Percentiles rank a stretch among this genome's conserved stretches.
phyloP scores from a whole-genome alignment of 169 alveolate genomes.

The Plasmodium gallinaceum region DNA sequence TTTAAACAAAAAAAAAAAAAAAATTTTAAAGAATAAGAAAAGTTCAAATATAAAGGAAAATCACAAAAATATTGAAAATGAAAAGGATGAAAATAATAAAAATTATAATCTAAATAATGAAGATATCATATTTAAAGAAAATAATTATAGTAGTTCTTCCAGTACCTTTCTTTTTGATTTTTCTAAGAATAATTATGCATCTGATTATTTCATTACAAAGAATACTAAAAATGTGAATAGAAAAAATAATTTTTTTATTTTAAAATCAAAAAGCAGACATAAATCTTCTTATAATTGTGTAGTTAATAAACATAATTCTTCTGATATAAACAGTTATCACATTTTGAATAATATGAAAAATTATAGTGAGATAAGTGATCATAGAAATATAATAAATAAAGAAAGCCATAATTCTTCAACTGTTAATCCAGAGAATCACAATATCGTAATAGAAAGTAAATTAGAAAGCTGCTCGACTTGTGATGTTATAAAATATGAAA shows the following conservation, averaged over 20 bases:
- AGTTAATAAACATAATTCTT: background rate
- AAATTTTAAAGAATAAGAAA: background rate
- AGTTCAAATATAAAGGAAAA: background rate
- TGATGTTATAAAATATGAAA: slow-evolving; percentile 11
- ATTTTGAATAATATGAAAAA: too few species aligned
- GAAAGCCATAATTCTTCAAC: too few species aligned
- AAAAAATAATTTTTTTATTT: background rate
- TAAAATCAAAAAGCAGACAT: background rate
- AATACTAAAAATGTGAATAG: background rate
- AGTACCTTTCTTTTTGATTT: background rate
- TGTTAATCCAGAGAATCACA: background rate
- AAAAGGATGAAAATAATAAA: background rate
- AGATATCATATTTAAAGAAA: background rate
- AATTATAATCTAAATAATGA: background rate
- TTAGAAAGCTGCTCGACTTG: slow-evolving; percentile 26
- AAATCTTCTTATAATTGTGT: background rate
- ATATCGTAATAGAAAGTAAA: background rate
- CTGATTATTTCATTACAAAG: background rate
- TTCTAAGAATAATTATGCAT: background rate
- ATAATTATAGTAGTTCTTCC: background rate
- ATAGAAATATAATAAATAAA: too few species aligned
- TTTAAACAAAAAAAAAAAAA: background rate
- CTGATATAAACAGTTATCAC: background rate
- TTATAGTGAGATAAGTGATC: too few species aligned
- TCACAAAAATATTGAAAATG: background rate